Base-by-base conservation (phyloP, 78 protist species). In the Dictyostelium intermedium region DNA sequence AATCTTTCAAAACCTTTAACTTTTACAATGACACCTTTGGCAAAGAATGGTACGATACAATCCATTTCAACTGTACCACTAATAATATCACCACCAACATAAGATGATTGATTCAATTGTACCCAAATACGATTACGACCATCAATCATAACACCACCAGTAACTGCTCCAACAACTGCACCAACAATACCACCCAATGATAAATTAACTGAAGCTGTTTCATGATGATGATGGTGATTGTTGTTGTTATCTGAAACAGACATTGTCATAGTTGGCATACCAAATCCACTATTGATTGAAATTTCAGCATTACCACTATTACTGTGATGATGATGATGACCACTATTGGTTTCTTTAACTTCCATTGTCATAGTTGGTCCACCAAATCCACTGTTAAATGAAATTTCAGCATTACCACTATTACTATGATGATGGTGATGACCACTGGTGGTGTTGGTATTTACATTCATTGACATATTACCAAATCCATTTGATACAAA, bases 1-100 rank as follows among this genome's bases (percentile, higher is more conserved):
- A 91, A 76, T 53, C 91, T 79, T 84, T 91, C 95, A 34, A 83
- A 91, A 60, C 95, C 95, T 73, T 83, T 83, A 32, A 91, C 79
- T 60, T 91, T 82, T 0, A 76, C 89, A 66, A 83, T 35, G 6
- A 91, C 95, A 60, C 95, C 95, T n/a, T 91, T 82, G 10, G 95
- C 95, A 83, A 35, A 82, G 83, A 91, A 91, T 56, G 95, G 95
- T 7, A 91, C 87, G 0, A 76, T 25, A 20, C 89, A 82, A 20
- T 91, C 95, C 85, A 91, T 72, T 43, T 83, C 89, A 27, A 91
- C 89, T 8, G 89, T 91, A 41, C 95, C 95, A 34, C 61, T 30
- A 34, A 91, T 37, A 27, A 79, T 63, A 63, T 87, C 93, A 32
- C 93, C 93, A 79, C 93, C 93, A 32, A 87, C 80, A 39, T 78